A percentile compares a stretch with the other conserved stretches of the same genome.
These are phyloP conservation scores for Globisporangium nagaii DNA, from an alignment of 352 stramenopile species.

Conservation along the genomic window DNA sequence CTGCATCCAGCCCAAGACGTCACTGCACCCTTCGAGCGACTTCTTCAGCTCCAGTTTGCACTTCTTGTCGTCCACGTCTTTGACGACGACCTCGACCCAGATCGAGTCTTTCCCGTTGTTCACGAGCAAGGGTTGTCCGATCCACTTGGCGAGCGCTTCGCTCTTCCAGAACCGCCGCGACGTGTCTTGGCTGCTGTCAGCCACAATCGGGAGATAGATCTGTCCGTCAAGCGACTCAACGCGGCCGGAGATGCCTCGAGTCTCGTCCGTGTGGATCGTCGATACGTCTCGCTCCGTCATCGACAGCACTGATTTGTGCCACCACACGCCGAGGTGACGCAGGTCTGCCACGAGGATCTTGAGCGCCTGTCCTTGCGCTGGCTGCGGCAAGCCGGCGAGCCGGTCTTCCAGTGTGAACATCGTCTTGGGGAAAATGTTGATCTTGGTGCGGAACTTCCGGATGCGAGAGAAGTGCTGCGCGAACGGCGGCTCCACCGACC, in stretches of 20 bases:
- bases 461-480: constrained; percentile 37
- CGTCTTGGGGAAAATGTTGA: constrained; percentile 49
- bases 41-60: constrained; percentile 62
- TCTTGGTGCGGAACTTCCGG: constrained; percentile 59
- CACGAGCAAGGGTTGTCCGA: constrained; percentile 51
- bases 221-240: constrained; percentile 63
- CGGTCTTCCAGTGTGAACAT: constrained; percentile 47
- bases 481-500: constrained; percentile 12
- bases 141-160: constrained; percentile 38
- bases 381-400: constrained; percentile 27
- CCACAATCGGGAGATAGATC: constrained; percentile 45
- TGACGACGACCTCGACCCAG: constrained; percentile 55
- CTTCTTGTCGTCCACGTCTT: constrained; percentile 56
- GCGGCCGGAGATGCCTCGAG: constrained; percentile 26
- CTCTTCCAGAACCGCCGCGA: constrained; percentile 28
- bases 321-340: constrained; percentile 51
- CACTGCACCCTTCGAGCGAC: constrained; percentile 29
- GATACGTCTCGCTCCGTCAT: constrained; percentile 50
- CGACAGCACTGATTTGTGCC: constrained; percentile 52
- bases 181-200: constrained; percentile 31
- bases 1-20: constrained; percentile 33
- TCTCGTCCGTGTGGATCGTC: constrained; percentile 53
- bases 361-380: constrained; percentile 25
- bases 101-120: constrained; percentile 67
- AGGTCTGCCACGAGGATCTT: constrained; percentile 56